Percentiles rank a stretch among this genome's conserved stretches.
Conservation (phyloP, 148 eudicot species). For the Selenicereus undatus region DNA sequence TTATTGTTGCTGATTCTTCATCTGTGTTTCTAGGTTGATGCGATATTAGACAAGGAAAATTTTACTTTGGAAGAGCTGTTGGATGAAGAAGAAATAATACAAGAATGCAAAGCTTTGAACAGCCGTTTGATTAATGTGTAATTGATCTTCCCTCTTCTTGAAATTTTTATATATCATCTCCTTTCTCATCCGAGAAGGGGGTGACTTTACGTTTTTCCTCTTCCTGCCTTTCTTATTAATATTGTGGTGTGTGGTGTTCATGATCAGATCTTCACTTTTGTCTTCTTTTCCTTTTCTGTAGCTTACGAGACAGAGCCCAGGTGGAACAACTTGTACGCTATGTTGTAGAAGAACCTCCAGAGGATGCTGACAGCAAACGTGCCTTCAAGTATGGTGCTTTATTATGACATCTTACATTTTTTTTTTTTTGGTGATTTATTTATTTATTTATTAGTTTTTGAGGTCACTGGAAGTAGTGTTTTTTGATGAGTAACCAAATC, state of each 20-base stretch:
- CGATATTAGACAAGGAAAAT: slow-evolving; percentile 87
- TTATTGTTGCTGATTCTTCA: slow-evolving; percentile 8
- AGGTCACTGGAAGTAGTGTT: too few relatives aligned
- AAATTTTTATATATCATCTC: slow-evolving; percentile 4
- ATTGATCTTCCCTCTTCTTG: slow-evolving; percentile 10
- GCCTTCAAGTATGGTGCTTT: slow-evolving; percentile 64
- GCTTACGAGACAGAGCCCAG: slow-evolving; percentile 91
- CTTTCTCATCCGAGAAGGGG: neutral
- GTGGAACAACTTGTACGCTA: slow-evolving; percentile 88
- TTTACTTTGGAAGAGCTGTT: slow-evolving; percentile 88
- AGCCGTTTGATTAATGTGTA: slow-evolving; percentile 98
- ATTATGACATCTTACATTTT: neutral
- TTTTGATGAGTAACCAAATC: neutral
- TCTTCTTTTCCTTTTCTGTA: slow-evolving; percentile 23
- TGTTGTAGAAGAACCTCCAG: slow-evolving; percentile 78
- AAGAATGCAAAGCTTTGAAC: slow-evolving; percentile 98
- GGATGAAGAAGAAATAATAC: slow-evolving; percentile 98
- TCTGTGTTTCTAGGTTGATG: slow-evolving; percentile 57
- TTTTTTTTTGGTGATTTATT: neutral
- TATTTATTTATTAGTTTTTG: too few relatives aligned
- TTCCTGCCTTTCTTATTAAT: neutral
- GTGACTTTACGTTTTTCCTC: neutral
- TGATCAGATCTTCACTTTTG: neutral
- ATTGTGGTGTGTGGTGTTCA: neutral
- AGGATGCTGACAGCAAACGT: slow-evolving; percentile 88